Conservation (phyloP, 2,329 filamentous ascomycete species). For the Tolypocladium tropicale region DNA sequence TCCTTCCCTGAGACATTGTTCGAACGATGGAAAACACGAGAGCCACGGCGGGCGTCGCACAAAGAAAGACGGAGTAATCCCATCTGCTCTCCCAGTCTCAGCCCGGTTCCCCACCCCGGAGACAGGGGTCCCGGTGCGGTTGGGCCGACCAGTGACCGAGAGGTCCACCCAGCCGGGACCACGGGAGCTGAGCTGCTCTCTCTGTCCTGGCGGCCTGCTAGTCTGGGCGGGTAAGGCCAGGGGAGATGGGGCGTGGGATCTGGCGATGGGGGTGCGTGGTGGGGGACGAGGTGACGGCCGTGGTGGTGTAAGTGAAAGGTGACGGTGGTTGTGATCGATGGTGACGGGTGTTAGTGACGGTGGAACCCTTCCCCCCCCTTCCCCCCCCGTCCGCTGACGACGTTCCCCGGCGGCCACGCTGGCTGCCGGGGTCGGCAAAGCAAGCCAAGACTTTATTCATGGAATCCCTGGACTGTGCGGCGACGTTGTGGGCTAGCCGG, state of each 20-base stretch:
- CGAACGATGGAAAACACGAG: conserved; percentile 3
- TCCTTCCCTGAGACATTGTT: conserved; percentile 3
- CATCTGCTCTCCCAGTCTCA: not conserved
- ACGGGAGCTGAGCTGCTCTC: not conserved
- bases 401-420: not conserved
- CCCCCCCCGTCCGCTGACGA: not conserved
- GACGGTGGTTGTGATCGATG: too few species aligned
- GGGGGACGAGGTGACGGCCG: too few species aligned
- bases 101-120: not conserved
- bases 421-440: not conserved
- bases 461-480: not conserved
- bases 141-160: conserved; percentile 7
- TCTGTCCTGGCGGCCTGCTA: not conserved
- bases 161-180: conserved; percentile 8
- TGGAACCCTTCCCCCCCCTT: not conserved
- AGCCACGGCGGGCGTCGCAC: not conserved
- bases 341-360: too few species aligned
- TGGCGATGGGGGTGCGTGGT: too few species aligned
- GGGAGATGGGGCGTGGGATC: not conserved
- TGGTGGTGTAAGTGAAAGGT: too few species aligned
- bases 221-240: not conserved
- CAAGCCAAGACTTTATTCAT: not conserved
- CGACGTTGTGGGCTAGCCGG: not conserved
- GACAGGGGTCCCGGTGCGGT: not conserved
- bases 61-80: not conserved